A percentile compares a stretch with the other conserved stretches of the same genome.
Evolutionary conservation across 192 early-diverging fungal species (phyloP).

Genomic region (Funneliformis mosseae): DNA sequence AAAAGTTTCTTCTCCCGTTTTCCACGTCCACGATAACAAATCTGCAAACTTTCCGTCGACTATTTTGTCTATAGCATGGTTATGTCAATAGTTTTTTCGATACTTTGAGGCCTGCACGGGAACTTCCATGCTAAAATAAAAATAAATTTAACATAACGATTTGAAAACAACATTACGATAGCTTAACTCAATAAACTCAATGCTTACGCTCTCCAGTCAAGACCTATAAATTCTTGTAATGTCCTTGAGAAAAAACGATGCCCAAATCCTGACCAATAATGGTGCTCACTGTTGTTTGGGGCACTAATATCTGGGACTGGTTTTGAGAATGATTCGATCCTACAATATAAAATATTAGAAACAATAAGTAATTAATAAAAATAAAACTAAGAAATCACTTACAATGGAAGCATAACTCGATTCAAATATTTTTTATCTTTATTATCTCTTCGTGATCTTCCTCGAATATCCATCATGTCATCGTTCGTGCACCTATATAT

Average conservation of each 20-base stretch:
- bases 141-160: conserved; percentile 6
- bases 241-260: conserved; percentile 26
- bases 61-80: conserved; percentile 8
- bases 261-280: conserved; percentile 26
- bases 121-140: conserved; percentile 12
- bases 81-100: not conserved
- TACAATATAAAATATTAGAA: conserved; percentile 23
- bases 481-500: conserved; percentile 21
- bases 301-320: not conserved
- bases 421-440: conserved; percentile 15
- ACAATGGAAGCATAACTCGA: conserved; percentile 29
- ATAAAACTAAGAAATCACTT: not conserved
- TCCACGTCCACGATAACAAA: not conserved
- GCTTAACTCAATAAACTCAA: not conserved
- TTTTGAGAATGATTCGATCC: conserved; percentile 25
- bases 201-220: conserved; percentile 21
- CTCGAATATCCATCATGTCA: conserved; percentile 33
- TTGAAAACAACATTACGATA: conserved; percentile 12
- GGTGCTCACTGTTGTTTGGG: conserved; percentile 11
- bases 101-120: not conserved
- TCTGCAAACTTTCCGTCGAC: conserved; percentile 2
- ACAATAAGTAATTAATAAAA: conserved; percentile 5
- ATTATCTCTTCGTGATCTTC: not conserved
- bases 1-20: not conserved
- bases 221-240: conserved; percentile 25